phyloP scores from a whole-genome alignment of 2,329 filamentous ascomycete species.

The Colletotrichum sp. region DNA sequence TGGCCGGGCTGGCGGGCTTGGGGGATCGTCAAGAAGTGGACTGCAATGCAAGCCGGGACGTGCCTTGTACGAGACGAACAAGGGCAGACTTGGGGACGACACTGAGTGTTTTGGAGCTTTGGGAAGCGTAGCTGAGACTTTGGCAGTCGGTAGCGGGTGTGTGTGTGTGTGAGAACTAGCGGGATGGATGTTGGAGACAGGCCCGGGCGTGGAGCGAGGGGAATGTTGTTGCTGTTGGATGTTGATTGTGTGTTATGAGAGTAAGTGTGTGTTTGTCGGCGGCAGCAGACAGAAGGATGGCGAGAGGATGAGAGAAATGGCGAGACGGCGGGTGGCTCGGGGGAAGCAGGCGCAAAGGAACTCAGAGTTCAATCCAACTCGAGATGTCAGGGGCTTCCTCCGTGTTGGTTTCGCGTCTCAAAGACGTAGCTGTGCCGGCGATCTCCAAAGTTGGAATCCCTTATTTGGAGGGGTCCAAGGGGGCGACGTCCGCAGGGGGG shows the following conservation, averaged over 20 bases:
- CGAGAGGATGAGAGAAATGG: neutral
- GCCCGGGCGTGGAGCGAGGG: constrained; percentile 3
- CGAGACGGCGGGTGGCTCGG: neutral
- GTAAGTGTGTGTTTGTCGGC: neutral
- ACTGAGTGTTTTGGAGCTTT: neutral
- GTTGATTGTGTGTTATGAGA: neutral
- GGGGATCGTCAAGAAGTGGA: constrained; percentile 21
- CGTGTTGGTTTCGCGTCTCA: constrained; percentile 22
- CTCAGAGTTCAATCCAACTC: constrained; percentile 15
- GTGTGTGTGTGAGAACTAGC: neutral
- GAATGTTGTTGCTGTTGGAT: neutral
- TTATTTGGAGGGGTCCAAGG: constrained; percentile 21
- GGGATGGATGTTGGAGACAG: neutral
- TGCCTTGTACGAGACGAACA: constrained; percentile 21
- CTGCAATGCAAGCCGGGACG: constrained; percentile 21
- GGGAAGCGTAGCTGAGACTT: neutral
- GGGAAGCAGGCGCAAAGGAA: neutral
- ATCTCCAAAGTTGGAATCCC: constrained; percentile 19
- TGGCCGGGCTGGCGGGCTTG: constrained; percentile 14
- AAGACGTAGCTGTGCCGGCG: constrained; percentile 10
- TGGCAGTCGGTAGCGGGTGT: constrained; percentile 6
- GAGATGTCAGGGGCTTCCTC: constrained; percentile 19
- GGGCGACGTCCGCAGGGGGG: constrained; percentile 12
- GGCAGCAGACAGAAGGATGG: neutral
- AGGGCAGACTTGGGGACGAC: constrained; percentile 5